phyloP scores from a whole-genome alignment of 2,329 filamentous ascomycete genomes.

The Pseudogymnoascus destructans region DNA sequence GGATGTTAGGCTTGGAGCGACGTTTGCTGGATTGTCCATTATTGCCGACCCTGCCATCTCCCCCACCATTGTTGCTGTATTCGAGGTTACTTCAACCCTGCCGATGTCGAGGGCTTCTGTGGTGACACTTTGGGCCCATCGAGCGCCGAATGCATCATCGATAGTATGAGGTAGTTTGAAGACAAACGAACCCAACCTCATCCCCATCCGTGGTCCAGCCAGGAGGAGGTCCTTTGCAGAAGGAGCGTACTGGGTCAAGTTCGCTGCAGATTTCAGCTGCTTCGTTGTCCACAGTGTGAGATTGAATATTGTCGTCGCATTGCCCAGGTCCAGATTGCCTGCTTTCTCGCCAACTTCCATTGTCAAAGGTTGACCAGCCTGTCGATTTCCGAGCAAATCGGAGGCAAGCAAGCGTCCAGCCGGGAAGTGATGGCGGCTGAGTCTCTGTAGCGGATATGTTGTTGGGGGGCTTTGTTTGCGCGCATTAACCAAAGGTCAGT shows the following conservation, averaged over 20 bases:
- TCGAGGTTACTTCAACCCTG: conserved; percentile 19
- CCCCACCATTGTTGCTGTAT: conserved; percentile 28
- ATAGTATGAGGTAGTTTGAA: conserved; percentile 46
- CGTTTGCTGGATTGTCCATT: conserved; percentile 30
- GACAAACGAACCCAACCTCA: conserved; percentile 53
- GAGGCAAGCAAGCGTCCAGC: neutral
- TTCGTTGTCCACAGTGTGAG: conserved; percentile 4
- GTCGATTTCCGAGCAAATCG: neutral
- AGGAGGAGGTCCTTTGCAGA: conserved; percentile 56
- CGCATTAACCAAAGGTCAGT: conserved; percentile 2
- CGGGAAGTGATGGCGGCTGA: neutral
- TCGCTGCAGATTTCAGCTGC: conserved; percentile 24
- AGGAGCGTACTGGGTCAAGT: conserved; percentile 46
- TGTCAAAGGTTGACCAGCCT: neutral
- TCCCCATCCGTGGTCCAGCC: conserved; percentile 57
- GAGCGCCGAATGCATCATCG: conserved; percentile 36
- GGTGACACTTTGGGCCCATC: conserved; percentile 45
- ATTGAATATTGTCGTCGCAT: neutral
- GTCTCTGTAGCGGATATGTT: neutral
- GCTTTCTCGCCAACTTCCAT: conserved; percentile 3
- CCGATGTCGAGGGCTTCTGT: conserved; percentile 36
- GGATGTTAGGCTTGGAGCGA: conserved; percentile 31
- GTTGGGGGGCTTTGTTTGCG: neutral
- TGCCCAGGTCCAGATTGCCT: neutral
- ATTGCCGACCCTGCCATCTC: conserved; percentile 18